Evolutionary conservation across 768 basidiomycete species (phyloP).

Genomic region (Neoboletus brunneissimus): DNA sequence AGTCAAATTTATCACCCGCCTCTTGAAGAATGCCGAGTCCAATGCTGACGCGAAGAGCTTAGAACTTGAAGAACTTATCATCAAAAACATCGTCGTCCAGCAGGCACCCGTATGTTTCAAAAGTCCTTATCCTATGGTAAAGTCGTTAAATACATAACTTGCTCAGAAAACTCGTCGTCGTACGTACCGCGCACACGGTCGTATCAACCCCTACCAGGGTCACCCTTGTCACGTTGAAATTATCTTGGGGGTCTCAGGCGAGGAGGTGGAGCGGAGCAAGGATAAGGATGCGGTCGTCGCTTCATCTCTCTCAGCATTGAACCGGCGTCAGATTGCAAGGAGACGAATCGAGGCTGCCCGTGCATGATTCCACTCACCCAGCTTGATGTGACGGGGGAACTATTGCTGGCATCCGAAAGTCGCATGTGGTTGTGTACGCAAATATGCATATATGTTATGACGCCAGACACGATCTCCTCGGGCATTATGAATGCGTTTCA

Average conservation of each 20-base stretch:
- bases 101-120: slow-evolving; percentile 84
- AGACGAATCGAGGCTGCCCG: slow-evolving; percentile 85
- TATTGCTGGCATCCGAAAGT: slow-evolving; percentile 17
- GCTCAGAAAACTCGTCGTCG: slow-evolving; percentile 96
- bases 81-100: slow-evolving; percentile 97
- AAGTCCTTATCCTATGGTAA: neutral
- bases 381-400: slow-evolving; percentile 3
- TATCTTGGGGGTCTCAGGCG: slow-evolving; percentile 76
- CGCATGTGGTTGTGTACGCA: slow-evolving; percentile 28
- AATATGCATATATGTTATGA: slow-evolving; percentile 32
- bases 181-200: slow-evolving; percentile 97
- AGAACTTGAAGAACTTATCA: slow-evolving; percentile 85
- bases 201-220: slow-evolving; percentile 98
- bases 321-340: slow-evolving; percentile 84
- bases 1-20: slow-evolving; percentile 88
- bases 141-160: slow-evolving; percentile 1
- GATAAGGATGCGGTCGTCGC: slow-evolving; percentile 62
- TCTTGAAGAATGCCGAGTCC: slow-evolving; percentile 98
- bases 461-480: neutral
- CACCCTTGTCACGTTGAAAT: slow-evolving; percentile 97
- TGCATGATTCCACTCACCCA: slow-evolving; percentile 37
- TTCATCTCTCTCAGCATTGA: slow-evolving; percentile 60
- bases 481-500: neutral
- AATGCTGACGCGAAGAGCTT: slow-evolving; percentile 98
- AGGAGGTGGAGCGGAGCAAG: slow-evolving; percentile 89